Evolutionary conservation across 495 filamentous ascomycete species (phyloP), one percentile per base, ranked within the genome.

Genomic region (Penicillium daleae): DNA sequence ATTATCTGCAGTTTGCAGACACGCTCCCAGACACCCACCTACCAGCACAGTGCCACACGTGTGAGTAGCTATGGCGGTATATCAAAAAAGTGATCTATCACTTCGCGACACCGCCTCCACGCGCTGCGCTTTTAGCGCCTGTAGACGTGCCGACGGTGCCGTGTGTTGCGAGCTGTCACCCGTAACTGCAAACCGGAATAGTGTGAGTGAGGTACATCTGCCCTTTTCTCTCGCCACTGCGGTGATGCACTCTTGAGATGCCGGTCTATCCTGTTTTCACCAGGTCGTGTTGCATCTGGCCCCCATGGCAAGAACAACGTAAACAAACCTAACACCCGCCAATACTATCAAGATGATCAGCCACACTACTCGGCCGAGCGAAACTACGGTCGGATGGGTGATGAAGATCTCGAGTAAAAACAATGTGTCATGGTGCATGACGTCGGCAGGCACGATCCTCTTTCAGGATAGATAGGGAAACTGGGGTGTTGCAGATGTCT

Each of bases 401-500:
- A 49, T 33, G 56, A 17, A 32, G 56, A 46, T 58, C 49, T 63
- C 61, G 61, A 63, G 61, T 63, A 63, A 64, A 27, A 57, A 21
- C n/a, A 40, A 62, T 62, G 31, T 52, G 59, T 61, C 50, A 66
- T 42, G 6, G 1, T 15, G 13, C 15, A 24, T 40, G 12, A 46
- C 21, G 21, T 22, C 39, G 1, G 2, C 29, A 15, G 26, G 1
- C 10, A 3, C 40, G 7, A 1, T 37, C 10, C 10, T 15, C 26
- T 40, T 3, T 17, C 33, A 24, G 6, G 13, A 3, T 22, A 48
- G 66, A 68, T 68, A 68, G 66, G 66, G 31, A 68, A 68, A 68
- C 66, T 12, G 35, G 35, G 26, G 17, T 42, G 52, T 6, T 58
- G 54, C 15, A 21, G 2, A 37, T 48, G 1, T 24, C n/a, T 40